Percentiles rank a stretch among this genome's conserved stretches.
phyloP scores from a whole-genome alignment of 352 stramenopile genomes.

The Phytophthora meadii region DNA sequence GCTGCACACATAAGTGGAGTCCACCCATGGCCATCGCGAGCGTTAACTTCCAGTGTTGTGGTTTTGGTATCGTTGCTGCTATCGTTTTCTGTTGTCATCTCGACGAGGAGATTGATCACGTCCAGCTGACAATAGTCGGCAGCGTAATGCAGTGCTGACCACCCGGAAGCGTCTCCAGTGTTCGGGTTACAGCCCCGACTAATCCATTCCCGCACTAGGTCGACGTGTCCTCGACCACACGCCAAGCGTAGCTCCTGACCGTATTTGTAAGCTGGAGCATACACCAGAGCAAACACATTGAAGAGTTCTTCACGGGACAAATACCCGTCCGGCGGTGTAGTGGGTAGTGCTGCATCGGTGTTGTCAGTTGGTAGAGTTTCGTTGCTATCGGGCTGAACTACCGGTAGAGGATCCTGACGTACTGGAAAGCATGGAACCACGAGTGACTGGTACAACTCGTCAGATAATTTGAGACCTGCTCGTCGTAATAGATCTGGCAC shows the following conservation, averaged over 20 bases:
- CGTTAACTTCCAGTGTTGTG: conserved; percentile 44
- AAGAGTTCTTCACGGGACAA: conserved; percentile 47
- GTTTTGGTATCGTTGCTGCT: conserved; percentile 1
- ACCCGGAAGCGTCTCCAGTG: conserved; percentile 66
- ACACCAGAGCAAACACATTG: conserved; percentile 66
- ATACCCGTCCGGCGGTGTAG: neutral
- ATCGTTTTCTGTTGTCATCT: conserved; percentile 24
- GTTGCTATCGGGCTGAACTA: neutral
- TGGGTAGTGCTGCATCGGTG: neutral
- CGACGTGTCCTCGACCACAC: conserved; percentile 60
- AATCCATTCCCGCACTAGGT: conserved; percentile 53
- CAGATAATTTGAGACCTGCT: conserved; percentile 36
- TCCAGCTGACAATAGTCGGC: conserved; percentile 63
- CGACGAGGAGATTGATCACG: conserved; percentile 49
- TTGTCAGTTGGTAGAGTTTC: neutral
- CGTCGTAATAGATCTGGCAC: conserved; percentile 48
- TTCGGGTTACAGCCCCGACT: conserved; percentile 69
- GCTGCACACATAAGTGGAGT: conserved; percentile 66
- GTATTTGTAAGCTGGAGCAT: conserved; percentile 77
- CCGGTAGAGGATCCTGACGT: conserved; percentile 9
- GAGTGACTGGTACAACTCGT: conserved; percentile 52
- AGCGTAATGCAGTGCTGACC: conserved; percentile 71
- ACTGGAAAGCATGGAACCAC: conserved; percentile 39
- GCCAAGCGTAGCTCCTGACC: conserved; percentile 67
- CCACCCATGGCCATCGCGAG: conserved; percentile 57